Evolutionary conservation across 1,284 basidiomycete genomes (phyloP).

Genomic region (Cryptococcus sp.): DNA sequence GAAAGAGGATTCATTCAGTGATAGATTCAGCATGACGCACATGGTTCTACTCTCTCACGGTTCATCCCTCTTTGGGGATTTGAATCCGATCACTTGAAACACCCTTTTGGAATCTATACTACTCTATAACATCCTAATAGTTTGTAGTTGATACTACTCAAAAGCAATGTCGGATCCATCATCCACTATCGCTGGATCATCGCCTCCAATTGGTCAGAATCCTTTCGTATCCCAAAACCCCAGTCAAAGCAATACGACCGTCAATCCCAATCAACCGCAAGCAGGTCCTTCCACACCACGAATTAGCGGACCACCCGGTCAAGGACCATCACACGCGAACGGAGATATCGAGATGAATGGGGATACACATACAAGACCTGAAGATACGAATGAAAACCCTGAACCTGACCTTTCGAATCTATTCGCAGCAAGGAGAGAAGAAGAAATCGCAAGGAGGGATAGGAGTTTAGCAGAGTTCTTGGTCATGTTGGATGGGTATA

Average conservation of each 20-base stretch:
- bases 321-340: background rate
- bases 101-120: too few species aligned
- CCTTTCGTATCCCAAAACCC: background rate
- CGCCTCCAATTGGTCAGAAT: background rate
- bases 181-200: conserved; percentile 3
- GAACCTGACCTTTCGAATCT: conserved; percentile 26
- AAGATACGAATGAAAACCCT: conserved; percentile 1
- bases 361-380: background rate
- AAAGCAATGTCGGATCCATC: conserved; percentile 9
- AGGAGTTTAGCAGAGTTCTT: conserved; percentile 89
- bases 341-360: conserved; percentile 4
- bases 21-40: background rate
- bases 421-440: conserved; percentile 47
- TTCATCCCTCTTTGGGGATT: background rate
- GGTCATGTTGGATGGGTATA: conserved; percentile 92
- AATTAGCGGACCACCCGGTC: background rate
- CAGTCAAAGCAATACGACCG: background rate
- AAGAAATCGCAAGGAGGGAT: conserved; percentile 73
- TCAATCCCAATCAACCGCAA: background rate
- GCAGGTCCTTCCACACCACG: conserved; percentile 1
- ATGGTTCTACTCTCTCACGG: background rate
- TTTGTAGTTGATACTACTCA: background rate
- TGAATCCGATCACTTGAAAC: too few species aligned
- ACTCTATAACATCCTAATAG: background rate
- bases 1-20: too few species aligned